These are phyloP conservation scores for Chaetomium globosum DNA, from an alignment of 2,329 filamentous ascomycete species.

Conservation along the genomic window DNA sequence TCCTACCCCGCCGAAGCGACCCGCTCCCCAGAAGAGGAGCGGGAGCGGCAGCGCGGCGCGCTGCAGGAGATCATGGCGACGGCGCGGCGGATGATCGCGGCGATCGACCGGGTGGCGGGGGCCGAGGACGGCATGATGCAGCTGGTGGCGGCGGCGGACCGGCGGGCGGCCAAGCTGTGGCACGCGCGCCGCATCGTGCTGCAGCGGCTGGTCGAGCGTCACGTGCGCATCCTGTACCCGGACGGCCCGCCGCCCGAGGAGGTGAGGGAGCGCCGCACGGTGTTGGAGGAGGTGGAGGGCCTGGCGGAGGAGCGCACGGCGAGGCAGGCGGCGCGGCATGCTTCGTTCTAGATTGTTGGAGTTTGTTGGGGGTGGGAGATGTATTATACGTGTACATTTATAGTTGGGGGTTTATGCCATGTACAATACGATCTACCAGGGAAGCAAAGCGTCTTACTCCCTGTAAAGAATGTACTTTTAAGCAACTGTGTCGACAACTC, in stretches of 20 bases:
- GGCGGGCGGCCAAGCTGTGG: conserved; percentile 35
- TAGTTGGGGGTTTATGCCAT: conserved; percentile 4
- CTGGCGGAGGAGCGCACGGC: background rate
- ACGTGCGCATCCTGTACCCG: conserved; percentile 31
- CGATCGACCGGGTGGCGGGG: conserved; percentile 49
- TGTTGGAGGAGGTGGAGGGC: background rate
- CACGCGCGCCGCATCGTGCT: conserved; percentile 39
- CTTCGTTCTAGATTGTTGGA: background rate
- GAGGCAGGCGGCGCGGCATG: background rate
- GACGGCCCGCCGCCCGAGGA: conserved; percentile 14
- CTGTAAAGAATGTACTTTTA: background rate
- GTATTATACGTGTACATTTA: background rate
- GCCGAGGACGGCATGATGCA: conserved; percentile 43
- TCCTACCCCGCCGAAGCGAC: conserved; percentile 42
- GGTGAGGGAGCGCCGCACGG: background rate
- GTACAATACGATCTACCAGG: conserved; percentile 1
- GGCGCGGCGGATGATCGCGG: conserved; percentile 51
- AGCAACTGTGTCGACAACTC: background rate
- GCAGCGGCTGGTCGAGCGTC: conserved; percentile 40
- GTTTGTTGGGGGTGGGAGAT: background rate
- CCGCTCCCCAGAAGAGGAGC: conserved; percentile 35
- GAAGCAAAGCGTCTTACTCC: background rate
- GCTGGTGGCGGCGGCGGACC: background rate
- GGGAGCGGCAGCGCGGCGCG: conserved; percentile 38
- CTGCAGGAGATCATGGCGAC: conserved; percentile 50